Base-by-base conservation (phyloP, 2,329 filamentous ascomycete genomes). In the Monilinia polystroma region DNA sequence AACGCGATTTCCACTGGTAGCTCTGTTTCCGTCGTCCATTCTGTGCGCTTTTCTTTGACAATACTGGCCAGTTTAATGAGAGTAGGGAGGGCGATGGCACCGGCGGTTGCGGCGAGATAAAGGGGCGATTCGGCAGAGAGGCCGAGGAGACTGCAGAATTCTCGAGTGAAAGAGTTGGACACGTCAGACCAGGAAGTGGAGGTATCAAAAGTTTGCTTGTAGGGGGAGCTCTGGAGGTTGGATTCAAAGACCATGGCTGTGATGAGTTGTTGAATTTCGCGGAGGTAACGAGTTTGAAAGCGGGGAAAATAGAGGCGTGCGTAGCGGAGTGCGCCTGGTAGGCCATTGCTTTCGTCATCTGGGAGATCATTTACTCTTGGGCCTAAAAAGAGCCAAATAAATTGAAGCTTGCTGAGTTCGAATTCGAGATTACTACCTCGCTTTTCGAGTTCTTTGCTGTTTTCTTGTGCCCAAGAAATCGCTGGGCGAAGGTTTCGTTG, bases 381-480 rank as follows among this genome's bases (percentile, higher is more conserved):
- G 0, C 89, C 88, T 70, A 90, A 87, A 78, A 96, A 97, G 1
- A 97, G 84, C 85, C 91, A 94, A 45, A 98, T 85, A 73, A 91
- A 99, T 72, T 97, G 92, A 23, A 98, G 82, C 71, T 92, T 90
- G 79, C 89, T 92, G 2, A 99, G 87, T 75, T 99, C 94, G 70
- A 98, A 99, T 76, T 98, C 94, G 2, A 99, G 85, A 73, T 96
- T 97, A 74, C 92, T 97, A 3, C 93, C 94, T 58, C 92, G 86
- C 4, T 85, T 84, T 74, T 97, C 92, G 3, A 99, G 83, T 35
- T 87, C 82, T 6, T 79, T 77, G 67, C 87, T 89, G 74, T 97
- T 90, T 35, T 83, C 76, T 49, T 87, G 83, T 0, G 95, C 92
- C 95, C 95, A 99, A 65, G 85, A 80, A 32, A 99, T 98, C 1